Evolutionary conservation across 2,329 filamentous ascomycete species (phyloP).

Genomic region (Cladophialophora chaetospira): DNA sequence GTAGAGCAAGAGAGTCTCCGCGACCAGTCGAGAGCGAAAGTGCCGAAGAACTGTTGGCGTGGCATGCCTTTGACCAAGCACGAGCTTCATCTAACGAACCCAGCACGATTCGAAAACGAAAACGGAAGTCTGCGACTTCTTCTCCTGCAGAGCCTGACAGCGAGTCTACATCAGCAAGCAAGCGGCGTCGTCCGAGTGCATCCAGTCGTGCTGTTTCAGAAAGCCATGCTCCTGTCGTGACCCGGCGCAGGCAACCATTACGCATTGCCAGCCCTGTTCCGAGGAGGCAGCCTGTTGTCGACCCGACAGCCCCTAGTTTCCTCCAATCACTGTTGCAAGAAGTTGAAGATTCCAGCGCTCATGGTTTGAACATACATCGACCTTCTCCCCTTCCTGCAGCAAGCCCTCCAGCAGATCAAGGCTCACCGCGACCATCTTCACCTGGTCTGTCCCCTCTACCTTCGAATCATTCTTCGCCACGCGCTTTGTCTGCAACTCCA

Average conservation of each 20-base stretch:
- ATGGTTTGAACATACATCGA: slow-evolving; percentile 35
- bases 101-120: slow-evolving; percentile 57
- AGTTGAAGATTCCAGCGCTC: slow-evolving; percentile 64
- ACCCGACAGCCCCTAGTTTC: slow-evolving; percentile 69
- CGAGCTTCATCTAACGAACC: slow-evolving; percentile 65
- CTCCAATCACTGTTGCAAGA: slow-evolving; percentile 85
- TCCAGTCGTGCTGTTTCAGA: slow-evolving; percentile 20
- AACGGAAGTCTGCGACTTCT: slow-evolving; percentile 75
- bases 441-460: slow-evolving; percentile 45
- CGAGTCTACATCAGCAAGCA: slow-evolving; percentile 22
- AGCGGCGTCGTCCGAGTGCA: slow-evolving; percentile 29
- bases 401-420: slow-evolving; percentile 40
- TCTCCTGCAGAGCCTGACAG: slow-evolving; percentile 66
- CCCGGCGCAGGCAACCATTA: slow-evolving; percentile 32
- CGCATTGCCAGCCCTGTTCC: slow-evolving; percentile 32
- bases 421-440: slow-evolving; percentile 44
- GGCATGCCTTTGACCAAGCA: slow-evolving; percentile 87
- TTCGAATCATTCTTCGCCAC: slow-evolving; percentile 45
- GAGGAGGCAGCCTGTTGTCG: slow-evolving; percentile 26
- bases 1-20: slow-evolving; percentile 40
- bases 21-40: slow-evolving; percentile 72
- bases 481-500: slow-evolving; percentile 42
- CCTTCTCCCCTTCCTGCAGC: slow-evolving; percentile 35
- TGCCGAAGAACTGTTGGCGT: slow-evolving; percentile 77
- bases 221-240: slow-evolving; percentile 6